phyloP scores from a whole-genome alignment of 1,284 basidiomycete species.

The Ustanciosporium gigantosporum region DNA sequence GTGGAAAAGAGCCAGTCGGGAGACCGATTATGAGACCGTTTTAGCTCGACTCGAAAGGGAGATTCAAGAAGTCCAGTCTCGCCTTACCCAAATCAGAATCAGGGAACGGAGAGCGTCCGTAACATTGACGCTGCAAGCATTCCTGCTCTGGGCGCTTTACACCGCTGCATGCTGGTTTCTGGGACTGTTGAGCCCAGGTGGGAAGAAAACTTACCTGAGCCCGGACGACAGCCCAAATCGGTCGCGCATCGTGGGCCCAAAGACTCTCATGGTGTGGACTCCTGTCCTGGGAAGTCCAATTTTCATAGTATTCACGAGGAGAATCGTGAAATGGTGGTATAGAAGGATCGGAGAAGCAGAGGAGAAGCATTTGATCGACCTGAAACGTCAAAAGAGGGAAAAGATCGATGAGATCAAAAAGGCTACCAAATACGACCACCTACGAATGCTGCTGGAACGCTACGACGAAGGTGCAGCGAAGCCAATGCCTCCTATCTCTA shows the following conservation, averaged over 20 bases:
- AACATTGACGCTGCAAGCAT: conserved; percentile 78
- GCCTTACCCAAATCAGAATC: conserved; percentile 82
- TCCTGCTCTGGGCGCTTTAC: conserved; percentile 80
- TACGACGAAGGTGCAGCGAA: conserved; percentile 72
- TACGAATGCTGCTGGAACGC: conserved; percentile 83
- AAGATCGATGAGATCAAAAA: conserved; percentile 97
- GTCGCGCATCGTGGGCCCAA: conserved; percentile 3
- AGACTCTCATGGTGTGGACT: conserved; percentile 17
- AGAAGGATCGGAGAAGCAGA: conserved; percentile 79
- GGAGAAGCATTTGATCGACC: conserved; percentile 75
- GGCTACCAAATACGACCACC: conserved; percentile 92
- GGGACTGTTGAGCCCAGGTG: conserved; percentile 15
- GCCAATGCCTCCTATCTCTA: not conserved
- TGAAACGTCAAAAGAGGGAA: conserved; percentile 78
- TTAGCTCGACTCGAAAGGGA: conserved; percentile 64
- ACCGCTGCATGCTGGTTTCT: conserved; percentile 77
- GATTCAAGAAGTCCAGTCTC: conserved; percentile 68
- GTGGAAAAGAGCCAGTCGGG: conserved; percentile 27
- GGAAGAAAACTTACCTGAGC: too few species aligned
- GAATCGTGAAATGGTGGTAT: conserved; percentile 86
- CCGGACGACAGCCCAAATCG: conserved; percentile 8
- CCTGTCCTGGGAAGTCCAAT: conserved; percentile 33
- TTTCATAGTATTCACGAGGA: conserved; percentile 74
- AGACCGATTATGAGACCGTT: conserved; percentile 65
- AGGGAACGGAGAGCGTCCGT: conserved; percentile 81